Conservation (phyloP, 495 filamentous ascomycete genomes). For the Antarctomyces pellizariae region DNA sequence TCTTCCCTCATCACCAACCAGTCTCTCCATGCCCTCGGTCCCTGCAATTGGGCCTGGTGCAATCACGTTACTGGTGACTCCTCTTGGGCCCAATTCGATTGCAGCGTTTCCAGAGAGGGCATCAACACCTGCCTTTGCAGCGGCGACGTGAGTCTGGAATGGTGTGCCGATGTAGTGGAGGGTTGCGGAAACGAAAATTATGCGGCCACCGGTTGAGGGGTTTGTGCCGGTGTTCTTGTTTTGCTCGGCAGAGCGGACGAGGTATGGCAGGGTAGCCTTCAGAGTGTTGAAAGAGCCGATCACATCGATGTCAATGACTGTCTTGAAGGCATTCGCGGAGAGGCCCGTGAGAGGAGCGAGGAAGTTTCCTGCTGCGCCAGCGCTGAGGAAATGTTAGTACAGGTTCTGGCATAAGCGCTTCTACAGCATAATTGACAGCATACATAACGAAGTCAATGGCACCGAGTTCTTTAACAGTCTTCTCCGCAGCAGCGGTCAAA, state of each 20-base stretch:
- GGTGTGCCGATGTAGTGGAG: constrained; percentile 72
- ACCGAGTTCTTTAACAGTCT: constrained; percentile 61
- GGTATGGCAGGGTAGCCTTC: constrained; percentile 67
- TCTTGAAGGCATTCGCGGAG: constrained; percentile 73
- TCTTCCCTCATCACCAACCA: constrained; percentile 16
- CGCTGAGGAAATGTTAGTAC: constrained; percentile 24
- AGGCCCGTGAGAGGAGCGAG: constrained; percentile 66
- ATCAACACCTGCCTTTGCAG: constrained; percentile 83
- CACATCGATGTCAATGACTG: constrained; percentile 91
- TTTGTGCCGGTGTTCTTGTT: constrained; percentile 23
- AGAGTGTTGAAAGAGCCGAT: constrained; percentile 84
- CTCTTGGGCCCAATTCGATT: constrained; percentile 71
- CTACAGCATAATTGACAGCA: background rate
- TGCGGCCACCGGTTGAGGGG: constrained; percentile 47
- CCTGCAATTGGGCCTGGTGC: constrained; percentile 53
- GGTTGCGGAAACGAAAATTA: constrained; percentile 72
- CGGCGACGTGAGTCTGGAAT: constrained; percentile 65
- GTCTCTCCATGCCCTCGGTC: constrained; percentile 36
- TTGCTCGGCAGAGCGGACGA: constrained; percentile 45
- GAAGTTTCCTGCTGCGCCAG: constrained; percentile 92
- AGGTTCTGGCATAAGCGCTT: background rate
- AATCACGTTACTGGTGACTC: constrained; percentile 75
- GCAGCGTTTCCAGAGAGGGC: constrained; percentile 49
- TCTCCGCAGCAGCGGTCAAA: constrained; percentile 47
- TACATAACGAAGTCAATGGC: constrained; percentile 86